These are phyloP conservation scores for Coleophoma crateriformis DNA, from an alignment of 2,329 filamentous ascomycete genomes.

Conservation along the genomic window DNA sequence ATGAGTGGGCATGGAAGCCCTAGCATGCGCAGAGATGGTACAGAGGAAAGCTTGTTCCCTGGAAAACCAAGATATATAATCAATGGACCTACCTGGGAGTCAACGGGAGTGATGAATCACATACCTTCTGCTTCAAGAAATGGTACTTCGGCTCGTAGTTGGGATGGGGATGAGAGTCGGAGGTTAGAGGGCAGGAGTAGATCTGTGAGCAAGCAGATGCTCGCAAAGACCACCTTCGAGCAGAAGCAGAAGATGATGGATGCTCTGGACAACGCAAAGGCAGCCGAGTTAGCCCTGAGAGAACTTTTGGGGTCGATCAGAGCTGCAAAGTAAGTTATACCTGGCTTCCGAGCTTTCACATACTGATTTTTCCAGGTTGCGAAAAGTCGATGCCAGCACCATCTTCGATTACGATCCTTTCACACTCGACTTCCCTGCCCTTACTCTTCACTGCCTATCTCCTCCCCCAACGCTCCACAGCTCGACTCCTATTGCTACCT, in stretches of 20 bases:
- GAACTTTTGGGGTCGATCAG: constrained; percentile 78
- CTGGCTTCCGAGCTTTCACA: neutral
- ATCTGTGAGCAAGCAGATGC: constrained; percentile 42
- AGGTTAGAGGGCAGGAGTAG: constrained; percentile 26
- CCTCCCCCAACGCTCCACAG: constrained; percentile 73
- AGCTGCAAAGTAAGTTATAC: constrained; percentile 67
- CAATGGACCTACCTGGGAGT: constrained; percentile 61
- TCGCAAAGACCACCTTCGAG: constrained; percentile 51
- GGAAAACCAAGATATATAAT: constrained; percentile 20
- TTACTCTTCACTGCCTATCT: constrained; percentile 76
- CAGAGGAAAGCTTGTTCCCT: constrained; percentile 29
- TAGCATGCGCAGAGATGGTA: constrained; percentile 9
- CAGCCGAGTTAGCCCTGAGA: constrained; percentile 77
- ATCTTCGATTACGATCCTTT: constrained; percentile 81
- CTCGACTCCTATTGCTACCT: constrained; percentile 72
- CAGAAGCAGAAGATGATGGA: constrained; percentile 59
- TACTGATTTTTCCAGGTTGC: constrained; percentile 31
- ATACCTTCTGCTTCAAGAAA: constrained; percentile 47
- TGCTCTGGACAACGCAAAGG: constrained; percentile 72
- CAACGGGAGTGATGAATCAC: constrained; percentile 73
- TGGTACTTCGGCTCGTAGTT: constrained; percentile 34
- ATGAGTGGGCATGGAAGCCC: constrained; percentile 24
- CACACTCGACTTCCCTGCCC: constrained; percentile 76
- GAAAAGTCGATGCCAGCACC: constrained; percentile 49
- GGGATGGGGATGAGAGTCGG: constrained; percentile 28